These are phyloP conservation scores for Leptosphaerulina australis DNA, from an alignment of 2,329 filamentous ascomycete genomes.

Conservation along the genomic window DNA sequence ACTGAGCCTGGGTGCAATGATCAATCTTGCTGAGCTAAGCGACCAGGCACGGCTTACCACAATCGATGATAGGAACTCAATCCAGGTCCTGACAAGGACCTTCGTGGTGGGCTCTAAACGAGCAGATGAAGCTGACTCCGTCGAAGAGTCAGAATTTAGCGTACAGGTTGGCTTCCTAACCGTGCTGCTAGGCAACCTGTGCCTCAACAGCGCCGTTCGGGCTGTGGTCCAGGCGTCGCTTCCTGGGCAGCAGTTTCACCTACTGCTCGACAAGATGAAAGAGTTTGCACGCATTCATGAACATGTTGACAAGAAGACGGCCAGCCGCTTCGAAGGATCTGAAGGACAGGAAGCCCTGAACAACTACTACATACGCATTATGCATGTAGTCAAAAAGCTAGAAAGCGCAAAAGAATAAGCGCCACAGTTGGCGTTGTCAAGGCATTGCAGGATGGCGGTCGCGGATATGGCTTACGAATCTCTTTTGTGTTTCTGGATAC, in stretches of 20 bases:
- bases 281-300: conserved; percentile 68
- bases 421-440: neutral
- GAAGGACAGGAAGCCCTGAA: conserved; percentile 55
- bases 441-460: neutral
- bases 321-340: conserved; percentile 51
- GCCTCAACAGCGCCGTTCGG: conserved; percentile 60
- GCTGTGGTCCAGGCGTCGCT: conserved; percentile 51
- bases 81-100: conserved; percentile 66
- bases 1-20: conserved; percentile 79
- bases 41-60: conserved; percentile 56
- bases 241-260: conserved; percentile 54
- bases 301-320: conserved; percentile 57
- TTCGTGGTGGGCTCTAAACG: conserved; percentile 72
- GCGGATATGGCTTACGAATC: conserved; percentile 5
- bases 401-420: conserved; percentile 30
- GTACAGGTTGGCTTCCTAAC: conserved; percentile 87
- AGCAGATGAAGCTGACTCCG: conserved; percentile 65
- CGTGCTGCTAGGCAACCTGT: conserved; percentile 82
- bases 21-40: conserved; percentile 85
- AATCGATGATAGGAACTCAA: conserved; percentile 50
- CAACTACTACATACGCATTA: conserved; percentile 61
- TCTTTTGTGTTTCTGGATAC: conserved; percentile 13
- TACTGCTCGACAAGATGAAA: conserved; percentile 63
- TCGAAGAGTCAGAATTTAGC: conserved; percentile 75
- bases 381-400: conserved; percentile 58